Percentiles rank a stretch among this genome's conserved stretches.
These are phyloP conservation scores for Russula griseocarnosa DNA, from an alignment of 768 basidiomycete genomes.

Conservation along the genomic window DNA sequence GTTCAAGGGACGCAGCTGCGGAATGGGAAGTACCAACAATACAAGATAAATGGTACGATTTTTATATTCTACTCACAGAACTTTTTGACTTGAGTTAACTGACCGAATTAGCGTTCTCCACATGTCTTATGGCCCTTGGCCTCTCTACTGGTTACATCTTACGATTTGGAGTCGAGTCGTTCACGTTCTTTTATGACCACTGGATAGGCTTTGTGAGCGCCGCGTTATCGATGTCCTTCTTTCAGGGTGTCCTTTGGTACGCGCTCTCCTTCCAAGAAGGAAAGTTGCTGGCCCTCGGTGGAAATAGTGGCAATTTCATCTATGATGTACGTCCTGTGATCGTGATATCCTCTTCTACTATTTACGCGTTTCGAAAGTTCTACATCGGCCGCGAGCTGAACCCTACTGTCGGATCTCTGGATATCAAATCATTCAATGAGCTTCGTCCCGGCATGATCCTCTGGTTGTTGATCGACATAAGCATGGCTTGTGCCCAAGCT, in stretches of 20 bases:
- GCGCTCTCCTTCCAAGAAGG: slow-evolving; percentile 60
- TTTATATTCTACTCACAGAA: not conserved
- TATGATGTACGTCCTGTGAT: slow-evolving; percentile 72
- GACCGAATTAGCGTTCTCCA: slow-evolving; percentile 67
- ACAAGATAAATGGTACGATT: slow-evolving; percentile 92
- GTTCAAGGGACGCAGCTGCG: slow-evolving; percentile 47
- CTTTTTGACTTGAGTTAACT: not conserved
- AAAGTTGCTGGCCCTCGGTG: slow-evolving; percentile 83
- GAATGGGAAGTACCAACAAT: slow-evolving; percentile 70
- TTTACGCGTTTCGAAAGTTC: slow-evolving; percentile 48
- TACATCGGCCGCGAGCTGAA: slow-evolving; percentile 95
- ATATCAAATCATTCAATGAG: slow-evolving; percentile 75
- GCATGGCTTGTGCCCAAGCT: slow-evolving; percentile 89
- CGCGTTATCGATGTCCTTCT: slow-evolving; percentile 67
- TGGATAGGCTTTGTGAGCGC: slow-evolving; percentile 89
- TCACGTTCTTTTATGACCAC: slow-evolving; percentile 89
- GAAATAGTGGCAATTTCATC: slow-evolving; percentile 80
- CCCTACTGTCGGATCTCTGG: slow-evolving; percentile 74
- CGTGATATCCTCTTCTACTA: not conserved
- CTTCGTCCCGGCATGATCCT: slow-evolving; percentile 87
- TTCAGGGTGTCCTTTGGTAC: slow-evolving; percentile 73
- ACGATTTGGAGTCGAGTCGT: slow-evolving; percentile 69
- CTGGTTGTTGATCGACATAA: slow-evolving; percentile 87
- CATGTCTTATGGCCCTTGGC: slow-evolving; percentile 78
- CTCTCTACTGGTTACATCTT: slow-evolving; percentile 63